phyloP scores from a whole-genome alignment of 2,329 filamentous ascomycete species.

The Piedraia hortae region DNA sequence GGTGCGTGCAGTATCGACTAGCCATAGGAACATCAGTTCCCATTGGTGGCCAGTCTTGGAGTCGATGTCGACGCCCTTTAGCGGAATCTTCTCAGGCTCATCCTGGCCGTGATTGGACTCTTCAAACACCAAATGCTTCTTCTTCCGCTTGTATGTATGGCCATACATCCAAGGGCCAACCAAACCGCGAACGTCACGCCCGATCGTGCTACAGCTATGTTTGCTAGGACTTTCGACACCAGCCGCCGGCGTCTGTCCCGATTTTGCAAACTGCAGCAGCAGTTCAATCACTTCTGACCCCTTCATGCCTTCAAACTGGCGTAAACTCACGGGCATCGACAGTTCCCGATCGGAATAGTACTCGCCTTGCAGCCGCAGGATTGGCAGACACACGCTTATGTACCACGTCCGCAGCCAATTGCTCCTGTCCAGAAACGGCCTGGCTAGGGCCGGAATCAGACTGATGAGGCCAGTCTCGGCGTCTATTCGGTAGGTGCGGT shows the following conservation, averaged over 20 bases:
- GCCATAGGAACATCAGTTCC: slow-evolving; percentile 42
- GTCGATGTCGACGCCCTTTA: slow-evolving; percentile 6
- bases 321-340: slow-evolving; percentile 24
- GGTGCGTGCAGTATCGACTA: slow-evolving; percentile 29
- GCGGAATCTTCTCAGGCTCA: slow-evolving; percentile 6
- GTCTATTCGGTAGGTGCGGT: slow-evolving; percentile 41
- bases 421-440: slow-evolving; percentile 37
- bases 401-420: slow-evolving; percentile 35
- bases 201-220: slow-evolving; percentile 11
- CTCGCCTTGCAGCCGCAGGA: slow-evolving; percentile 39
- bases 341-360: slow-evolving; percentile 32
- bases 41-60: slow-evolving; percentile 29
- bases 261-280: slow-evolving; percentile 30
- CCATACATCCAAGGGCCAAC: slow-evolving; percentile 50
- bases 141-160: slow-evolving; percentile 19
- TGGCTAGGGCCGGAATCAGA: slow-evolving; percentile 37
- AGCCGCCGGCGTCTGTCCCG: slow-evolving; percentile 2
- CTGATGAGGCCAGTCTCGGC: slow-evolving; percentile 41
- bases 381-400: slow-evolving; percentile 38
- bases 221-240: background rate
- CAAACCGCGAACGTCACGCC: slow-evolving; percentile 38
- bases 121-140: slow-evolving; percentile 1
- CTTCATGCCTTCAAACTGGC: slow-evolving; percentile 33
- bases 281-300: slow-evolving; percentile 31
- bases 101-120: background rate